phyloP scores from a whole-genome alignment of 352 stramenopile species.

The Phytophthora pseudosyringae region DNA sequence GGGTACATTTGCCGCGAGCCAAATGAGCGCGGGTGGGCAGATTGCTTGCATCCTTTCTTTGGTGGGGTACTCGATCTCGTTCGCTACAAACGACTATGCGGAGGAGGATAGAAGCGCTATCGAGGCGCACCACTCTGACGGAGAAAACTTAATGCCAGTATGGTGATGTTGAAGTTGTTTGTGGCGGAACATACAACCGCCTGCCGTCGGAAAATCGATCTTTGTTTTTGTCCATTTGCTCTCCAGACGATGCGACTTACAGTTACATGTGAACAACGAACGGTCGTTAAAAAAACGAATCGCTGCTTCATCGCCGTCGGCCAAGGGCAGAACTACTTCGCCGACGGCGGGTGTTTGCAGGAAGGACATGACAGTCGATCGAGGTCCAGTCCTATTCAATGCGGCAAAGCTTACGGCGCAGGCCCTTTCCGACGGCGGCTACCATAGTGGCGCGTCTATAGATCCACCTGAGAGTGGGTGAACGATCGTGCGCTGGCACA shows the following conservation, averaged over 20 bases:
- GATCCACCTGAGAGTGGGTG: conserved; percentile 9
- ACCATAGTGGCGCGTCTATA: not conserved
- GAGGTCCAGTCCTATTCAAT: not conserved
- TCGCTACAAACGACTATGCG: conserved; percentile 46
- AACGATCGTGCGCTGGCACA: not conserved
- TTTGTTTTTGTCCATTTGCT: conserved; percentile 2
- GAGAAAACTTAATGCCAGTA: conserved; percentile 9
- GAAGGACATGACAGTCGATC: not conserved
- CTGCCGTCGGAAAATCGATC: conserved; percentile 17
- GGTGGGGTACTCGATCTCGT: conserved; percentile 61
- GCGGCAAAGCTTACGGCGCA: not conserved
- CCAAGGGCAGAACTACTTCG: not conserved
- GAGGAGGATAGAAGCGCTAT: conserved; percentile 2
- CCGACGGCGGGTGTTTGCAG: not conserved
- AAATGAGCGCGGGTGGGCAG: conserved; percentile 41
- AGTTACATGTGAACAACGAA: too few relatives aligned
- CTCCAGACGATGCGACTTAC: too few relatives aligned
- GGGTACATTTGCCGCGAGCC: conserved; percentile 39
- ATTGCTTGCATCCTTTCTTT: conserved; percentile 63
- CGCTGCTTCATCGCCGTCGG: not conserved
- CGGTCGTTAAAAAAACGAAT: too few relatives aligned
- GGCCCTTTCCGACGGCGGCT: conserved; percentile 27
- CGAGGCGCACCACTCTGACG: not conserved
- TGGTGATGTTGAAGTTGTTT: conserved; percentile 26
- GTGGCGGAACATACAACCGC: conserved; percentile 8